phyloP scores from a whole-genome alignment of 768 basidiomycete genomes.

The Auricularia auricula-judae region DNA sequence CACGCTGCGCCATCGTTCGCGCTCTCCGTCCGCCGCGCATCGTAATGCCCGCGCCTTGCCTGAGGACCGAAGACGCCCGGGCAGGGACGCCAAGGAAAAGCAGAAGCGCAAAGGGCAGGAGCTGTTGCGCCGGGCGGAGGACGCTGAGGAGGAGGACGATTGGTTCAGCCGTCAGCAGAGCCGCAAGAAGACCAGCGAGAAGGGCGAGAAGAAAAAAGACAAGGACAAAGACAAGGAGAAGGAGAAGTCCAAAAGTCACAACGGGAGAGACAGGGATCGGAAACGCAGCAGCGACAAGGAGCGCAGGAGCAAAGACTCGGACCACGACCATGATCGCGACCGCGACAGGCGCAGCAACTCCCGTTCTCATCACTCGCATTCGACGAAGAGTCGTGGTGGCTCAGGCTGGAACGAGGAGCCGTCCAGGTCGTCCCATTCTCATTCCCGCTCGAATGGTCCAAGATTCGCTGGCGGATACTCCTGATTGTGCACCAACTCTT shows the following conservation, averaged over 20 bases:
- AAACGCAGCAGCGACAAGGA: background rate
- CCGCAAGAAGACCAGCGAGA: background rate
- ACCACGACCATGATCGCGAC: too few relatives aligned
- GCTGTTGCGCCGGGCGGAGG: background rate
- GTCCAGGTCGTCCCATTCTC: too few relatives aligned
- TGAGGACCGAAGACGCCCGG: slow-evolving; percentile 39
- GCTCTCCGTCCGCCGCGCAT: slow-evolving; percentile 7
- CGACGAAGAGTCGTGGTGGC: too few relatives aligned
- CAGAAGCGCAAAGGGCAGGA: slow-evolving; percentile 37
- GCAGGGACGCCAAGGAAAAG: slow-evolving; percentile 51
- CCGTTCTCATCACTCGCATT: too few relatives aligned
- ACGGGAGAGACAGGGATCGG: background rate
- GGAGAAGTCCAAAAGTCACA: background rate
- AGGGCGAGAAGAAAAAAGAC: background rate
- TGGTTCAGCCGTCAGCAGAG: slow-evolving; percentile 44
- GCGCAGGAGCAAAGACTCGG: background rate
- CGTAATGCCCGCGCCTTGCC: slow-evolving; percentile 29
- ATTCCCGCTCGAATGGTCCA: too few relatives aligned
- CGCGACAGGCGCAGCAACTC: too few relatives aligned
- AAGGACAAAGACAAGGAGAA: background rate
- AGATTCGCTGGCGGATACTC: too few relatives aligned
- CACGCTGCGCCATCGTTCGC: slow-evolving; percentile 29
- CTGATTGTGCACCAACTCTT: too few relatives aligned
- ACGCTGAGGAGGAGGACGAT: slow-evolving; percentile 40
- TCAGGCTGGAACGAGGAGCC: too few relatives aligned